Evolutionary conservation across 371 early-diverging fungal genomes (phyloP).

Genomic region (Gilbertella persicaria): DNA sequence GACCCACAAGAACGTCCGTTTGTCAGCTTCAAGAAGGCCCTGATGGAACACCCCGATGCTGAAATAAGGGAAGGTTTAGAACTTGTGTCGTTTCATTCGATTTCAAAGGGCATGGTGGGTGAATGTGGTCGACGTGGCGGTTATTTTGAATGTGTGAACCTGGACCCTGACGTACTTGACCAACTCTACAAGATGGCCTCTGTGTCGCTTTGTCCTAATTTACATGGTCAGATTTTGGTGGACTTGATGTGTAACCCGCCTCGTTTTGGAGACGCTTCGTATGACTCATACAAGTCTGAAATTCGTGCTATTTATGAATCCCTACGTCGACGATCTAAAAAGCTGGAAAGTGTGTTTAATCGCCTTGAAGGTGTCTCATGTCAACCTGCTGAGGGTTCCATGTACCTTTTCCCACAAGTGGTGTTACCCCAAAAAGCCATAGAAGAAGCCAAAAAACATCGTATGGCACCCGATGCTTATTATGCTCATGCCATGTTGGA

Average conservation of each 20-base stretch:
- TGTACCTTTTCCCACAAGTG: slow-evolving; percentile 95
- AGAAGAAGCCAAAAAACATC: slow-evolving; percentile 64
- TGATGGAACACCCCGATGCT: slow-evolving; percentile 49
- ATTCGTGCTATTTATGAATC: slow-evolving; percentile 78
- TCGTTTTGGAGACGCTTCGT: slow-evolving; percentile 75
- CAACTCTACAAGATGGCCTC: slow-evolving; percentile 94
- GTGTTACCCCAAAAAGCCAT: slow-evolving; percentile 74
- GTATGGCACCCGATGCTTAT: slow-evolving; percentile 78
- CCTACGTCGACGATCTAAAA: slow-evolving; percentile 77
- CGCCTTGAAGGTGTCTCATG: slow-evolving; percentile 85
- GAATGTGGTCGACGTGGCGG: slow-evolving; percentile 99
- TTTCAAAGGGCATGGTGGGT: slow-evolving; percentile 98
- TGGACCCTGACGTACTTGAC: slow-evolving; percentile 73
- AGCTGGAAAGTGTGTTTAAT: slow-evolving; percentile 81
- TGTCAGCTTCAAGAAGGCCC: slow-evolving; percentile 91
- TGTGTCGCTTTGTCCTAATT: slow-evolving; percentile 89
- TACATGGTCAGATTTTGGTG: slow-evolving; percentile 84
- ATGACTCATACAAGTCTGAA: slow-evolving; percentile 76
- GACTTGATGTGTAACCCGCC: slow-evolving; percentile 96
- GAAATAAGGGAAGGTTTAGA: slow-evolving; percentile 52
- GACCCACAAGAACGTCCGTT: slow-evolving; percentile 77
- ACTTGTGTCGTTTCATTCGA: slow-evolving; percentile 92
- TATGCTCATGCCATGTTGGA: slow-evolving; percentile 89
- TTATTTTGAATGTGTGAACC: slow-evolving; percentile 91
- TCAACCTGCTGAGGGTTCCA: slow-evolving; percentile 87